These are phyloP conservation scores for Botrytis aclada DNA, from an alignment of 2,329 filamentous ascomycete genomes.

Conservation along the genomic window DNA sequence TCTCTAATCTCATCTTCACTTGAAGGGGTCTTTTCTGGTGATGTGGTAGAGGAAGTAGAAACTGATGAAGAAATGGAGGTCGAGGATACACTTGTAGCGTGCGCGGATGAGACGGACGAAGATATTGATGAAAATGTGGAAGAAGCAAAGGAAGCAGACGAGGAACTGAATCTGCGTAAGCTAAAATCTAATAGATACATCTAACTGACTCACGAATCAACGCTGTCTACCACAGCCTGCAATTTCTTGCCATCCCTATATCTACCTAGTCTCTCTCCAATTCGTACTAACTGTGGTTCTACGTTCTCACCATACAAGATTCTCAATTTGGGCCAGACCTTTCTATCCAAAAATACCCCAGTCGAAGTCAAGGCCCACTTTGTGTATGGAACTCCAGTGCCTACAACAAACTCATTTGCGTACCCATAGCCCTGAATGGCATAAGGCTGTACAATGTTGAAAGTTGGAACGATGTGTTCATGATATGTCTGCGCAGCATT, in stretches of 20 bases:
- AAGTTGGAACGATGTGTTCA: slow-evolving; percentile 71
- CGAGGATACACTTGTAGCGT: slow-evolving; percentile 26
- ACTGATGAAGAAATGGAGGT: slow-evolving; percentile 21
- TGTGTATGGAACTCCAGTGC: slow-evolving; percentile 69
- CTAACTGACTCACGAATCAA: slow-evolving; percentile 43
- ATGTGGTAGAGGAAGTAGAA: slow-evolving; percentile 31
- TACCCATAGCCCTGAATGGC: slow-evolving; percentile 64
- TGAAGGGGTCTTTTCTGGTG: slow-evolving; percentile 35
- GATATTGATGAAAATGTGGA: slow-evolving; percentile 32
- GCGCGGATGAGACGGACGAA: slow-evolving; percentile 30
- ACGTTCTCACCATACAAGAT: slow-evolving; percentile 87
- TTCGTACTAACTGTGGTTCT: slow-evolving; percentile 89
- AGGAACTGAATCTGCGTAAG: slow-evolving; percentile 28
- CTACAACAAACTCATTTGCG: slow-evolving; percentile 63
- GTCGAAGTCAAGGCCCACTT: slow-evolving; percentile 68
- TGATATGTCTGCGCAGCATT: slow-evolving; percentile 67
- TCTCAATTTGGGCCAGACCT: slow-evolving; percentile 77
- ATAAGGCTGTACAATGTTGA: slow-evolving; percentile 72
- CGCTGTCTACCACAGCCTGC: slow-evolving; percentile 55
- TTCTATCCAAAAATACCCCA: slow-evolving; percentile 68
- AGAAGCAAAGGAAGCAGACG: slow-evolving; percentile 34
- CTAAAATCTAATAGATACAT: slow-evolving; percentile 21
- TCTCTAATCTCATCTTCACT: slow-evolving; percentile 53
- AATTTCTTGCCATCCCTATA: slow-evolving; percentile 63
- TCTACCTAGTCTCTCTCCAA: slow-evolving; percentile 81